These are phyloP conservation scores for Cordia subcordata DNA, from an alignment of 257 asterid genomes.

Conservation along the genomic window DNA sequence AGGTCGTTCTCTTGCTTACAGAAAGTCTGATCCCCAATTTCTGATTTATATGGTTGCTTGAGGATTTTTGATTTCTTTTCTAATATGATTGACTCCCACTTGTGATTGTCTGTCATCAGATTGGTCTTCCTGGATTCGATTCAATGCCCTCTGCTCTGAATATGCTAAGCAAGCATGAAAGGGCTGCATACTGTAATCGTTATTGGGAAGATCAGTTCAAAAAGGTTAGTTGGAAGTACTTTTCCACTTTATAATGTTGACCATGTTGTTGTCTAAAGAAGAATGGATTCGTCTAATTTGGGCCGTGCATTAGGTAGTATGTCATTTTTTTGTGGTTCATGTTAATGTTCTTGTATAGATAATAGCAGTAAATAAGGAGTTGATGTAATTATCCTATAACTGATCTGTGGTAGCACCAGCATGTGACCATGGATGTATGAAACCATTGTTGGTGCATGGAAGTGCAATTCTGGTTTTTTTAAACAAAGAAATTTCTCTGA, in stretches of 20 bases:
- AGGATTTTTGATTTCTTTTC: not conserved
- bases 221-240: constrained; percentile 52
- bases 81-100: constrained; percentile 9
- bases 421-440: not conserved
- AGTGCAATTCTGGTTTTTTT: constrained; percentile 2
- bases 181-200: constrained; percentile 92
- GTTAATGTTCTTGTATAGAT: too few species aligned
- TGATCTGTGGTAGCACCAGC: not conserved
- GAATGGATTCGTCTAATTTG: too few species aligned
- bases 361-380: too few species aligned
- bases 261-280: too few species aligned
- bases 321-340: too few species aligned
- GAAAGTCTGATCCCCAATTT: not conserved
- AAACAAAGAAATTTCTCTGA: not conserved
- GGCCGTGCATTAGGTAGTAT: too few species aligned
- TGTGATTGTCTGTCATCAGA: constrained; percentile 45
- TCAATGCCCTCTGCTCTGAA: constrained; percentile 95
- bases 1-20: constrained; percentile 42
- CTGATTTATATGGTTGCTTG: not conserved
- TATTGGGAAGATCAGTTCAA: constrained; percentile 98
- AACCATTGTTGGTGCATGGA: not conserved
- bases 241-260: not conserved
- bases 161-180: constrained; percentile 92
- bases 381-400: too few species aligned
- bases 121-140: constrained; percentile 99